Base-by-base conservation (phyloP, 2,329 filamentous ascomycete species). In the Xylaria sp. region DNA sequence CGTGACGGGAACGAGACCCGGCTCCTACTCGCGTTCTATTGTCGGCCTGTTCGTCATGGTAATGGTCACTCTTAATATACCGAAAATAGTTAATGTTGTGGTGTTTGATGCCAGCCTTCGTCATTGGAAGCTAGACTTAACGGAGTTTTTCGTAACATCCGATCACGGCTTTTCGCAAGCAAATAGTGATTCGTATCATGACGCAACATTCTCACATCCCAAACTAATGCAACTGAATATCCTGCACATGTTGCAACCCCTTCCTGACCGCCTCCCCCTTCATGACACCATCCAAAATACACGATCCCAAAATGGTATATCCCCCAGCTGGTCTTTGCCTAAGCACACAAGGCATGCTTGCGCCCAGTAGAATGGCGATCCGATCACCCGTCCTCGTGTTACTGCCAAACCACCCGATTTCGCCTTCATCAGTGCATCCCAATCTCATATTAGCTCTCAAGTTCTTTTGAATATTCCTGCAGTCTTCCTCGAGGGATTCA, bases 291-390 rank as follows among this genome's bases (percentile, higher is more conserved):
- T 60, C 61, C 1, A 66, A 12, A 12, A 66, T 61, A 28, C 64
- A 61, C 17, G 55, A 53, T 7, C 64, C 61, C 12, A 66, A 57
- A 15, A 64, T 31, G 12, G 19, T 53, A 51, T 61, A 64, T 14
- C 60, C 60, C 4, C 61, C 64, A 0, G 15, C 17, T 12, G 49
- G 14, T 47, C 51, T 60, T 12, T 58, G 52, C 8, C 64, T 50
- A 5, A 66, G 42, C 2, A 62, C 64, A n/a, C 64, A 66, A 19
- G 61, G 64, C 61, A 66, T 66, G 17, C 37, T 62, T 5, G 61
- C 52, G 3, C 64, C 64, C 11, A 66, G 21, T 1, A 66, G 52
- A n/a, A 64, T 55, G 4, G 40, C 61, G 5, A 62, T 42, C 23
- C 57, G 50, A 19, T 66, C 64, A 6, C 64, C 61, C n/a, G 45